Base-by-base conservation (phyloP, 83 land plant species). In the Picea mariana region DNA sequence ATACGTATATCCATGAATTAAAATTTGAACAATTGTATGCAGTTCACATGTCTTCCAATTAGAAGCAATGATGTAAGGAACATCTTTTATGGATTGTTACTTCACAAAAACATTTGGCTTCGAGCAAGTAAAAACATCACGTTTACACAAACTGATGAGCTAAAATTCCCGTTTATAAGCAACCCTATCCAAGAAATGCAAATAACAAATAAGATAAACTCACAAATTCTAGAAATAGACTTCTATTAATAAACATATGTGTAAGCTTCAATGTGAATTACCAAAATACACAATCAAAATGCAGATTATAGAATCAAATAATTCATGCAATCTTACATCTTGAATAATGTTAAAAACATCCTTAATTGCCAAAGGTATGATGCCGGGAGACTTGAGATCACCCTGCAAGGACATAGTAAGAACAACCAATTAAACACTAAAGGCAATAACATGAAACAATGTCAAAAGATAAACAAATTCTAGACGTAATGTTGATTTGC, bases 341-440 rank as follows among this genome's bases (percentile, higher is more conserved):
- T 97, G 99, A 61, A 97, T 97, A 6, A 95, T 95, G 83, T 86
- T 89, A 87, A 92, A 92, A 40, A 92, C 95, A 84, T 96, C 99
- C 86, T 93, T 95, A 55, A 97, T 92, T 12, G 99, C 99, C 84
- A 95, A 80, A 65, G 99, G 98, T 69, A 97, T 97, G 79, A 97
- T 91, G 38, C 99, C 99, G 17, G 99, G 99, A 77, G 95, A 92
- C 77, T 77, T 92, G 81, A 92, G 96, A 87, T 95, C 99, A 79
- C 98, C 58, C 77, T 73, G 21, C 23, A 73, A n/a, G 44, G 26
- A 44, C 42, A 20, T n/a, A 73, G 7, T n/a, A 73, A 73, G 26
- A 20, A 44, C 24, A 44, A 24, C 21, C 23, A 44, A 20, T 44
- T 42, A 42, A 47, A 73, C 8, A 44, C 49, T 44, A 20, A 8